Percentiles rank a stretch among this genome's conserved stretches.
Conservation (phyloP, 2,329 filamentous ascomycete genomes). For the Ascochyta koolunga region DNA sequence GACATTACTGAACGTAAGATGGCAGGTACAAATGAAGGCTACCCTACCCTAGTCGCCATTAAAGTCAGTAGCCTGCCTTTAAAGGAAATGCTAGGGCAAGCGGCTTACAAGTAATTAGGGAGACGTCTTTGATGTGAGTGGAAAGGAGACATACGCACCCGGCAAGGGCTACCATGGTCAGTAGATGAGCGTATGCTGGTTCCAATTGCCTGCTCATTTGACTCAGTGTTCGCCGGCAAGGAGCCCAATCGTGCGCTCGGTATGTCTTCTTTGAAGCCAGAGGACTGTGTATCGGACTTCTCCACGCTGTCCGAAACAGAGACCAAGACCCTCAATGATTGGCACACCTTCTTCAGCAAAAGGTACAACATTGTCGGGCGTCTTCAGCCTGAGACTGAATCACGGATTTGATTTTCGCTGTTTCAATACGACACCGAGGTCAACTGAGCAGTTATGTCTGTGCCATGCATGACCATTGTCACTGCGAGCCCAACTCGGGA, state of each 20-base stretch:
- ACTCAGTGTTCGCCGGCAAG: slow-evolving; percentile 88
- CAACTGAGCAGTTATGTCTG: background rate
- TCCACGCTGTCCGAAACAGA: slow-evolving; percentile 82
- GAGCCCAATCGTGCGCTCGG: slow-evolving; percentile 93
- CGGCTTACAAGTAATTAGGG: slow-evolving; percentile 62
- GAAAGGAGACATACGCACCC: slow-evolving; percentile 83
- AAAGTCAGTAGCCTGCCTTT: slow-evolving; percentile 49
- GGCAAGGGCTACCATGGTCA: slow-evolving; percentile 85
- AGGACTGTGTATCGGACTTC: slow-evolving; percentile 84
- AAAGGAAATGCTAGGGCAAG: background rate
- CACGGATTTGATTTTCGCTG: slow-evolving; percentile 21
- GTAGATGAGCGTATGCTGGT: slow-evolving; percentile 31
- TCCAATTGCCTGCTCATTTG: background rate
- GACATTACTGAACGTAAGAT: background rate
- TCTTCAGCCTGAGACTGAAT: slow-evolving; percentile 30
- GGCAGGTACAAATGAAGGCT: slow-evolving; percentile 67
- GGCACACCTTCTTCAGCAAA: slow-evolving; percentile 96
- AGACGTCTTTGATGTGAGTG: slow-evolving; percentile 90
- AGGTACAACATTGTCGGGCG: slow-evolving; percentile 86
- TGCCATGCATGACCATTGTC: background rate
- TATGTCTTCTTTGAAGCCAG: slow-evolving; percentile 81
- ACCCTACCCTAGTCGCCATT: slow-evolving; percentile 66
- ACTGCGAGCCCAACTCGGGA: background rate
- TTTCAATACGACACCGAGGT: background rate
- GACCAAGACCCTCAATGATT: slow-evolving; percentile 84